These are phyloP conservation scores for Candida sphagnicola DNA, from an alignment of 805 yeast species.

Conservation along the genomic window DNA sequence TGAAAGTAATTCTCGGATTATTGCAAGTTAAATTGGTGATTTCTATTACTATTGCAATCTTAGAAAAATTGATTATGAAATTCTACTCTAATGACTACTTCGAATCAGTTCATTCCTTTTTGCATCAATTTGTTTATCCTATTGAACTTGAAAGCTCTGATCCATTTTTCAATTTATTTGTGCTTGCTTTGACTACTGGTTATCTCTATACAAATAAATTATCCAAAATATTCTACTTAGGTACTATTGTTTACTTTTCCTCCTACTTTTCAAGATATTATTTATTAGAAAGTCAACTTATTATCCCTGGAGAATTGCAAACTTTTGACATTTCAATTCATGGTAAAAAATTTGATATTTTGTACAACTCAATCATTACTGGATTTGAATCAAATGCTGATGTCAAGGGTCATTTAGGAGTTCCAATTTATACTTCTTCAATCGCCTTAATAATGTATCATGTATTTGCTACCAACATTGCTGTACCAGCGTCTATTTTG, in stretches of 20 bases:
- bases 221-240: slow-evolving; percentile 2
- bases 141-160: not conserved
- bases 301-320: slow-evolving; percentile 2
- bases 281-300: not conserved
- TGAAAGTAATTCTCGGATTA: not conserved
- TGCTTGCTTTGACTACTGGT: not conserved
- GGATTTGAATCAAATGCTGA: not conserved
- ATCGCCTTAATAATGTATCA: not conserved
- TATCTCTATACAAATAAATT: slow-evolving; percentile 2
- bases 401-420: not conserved
- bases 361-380: slow-evolving; percentile 3
- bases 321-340: not conserved
- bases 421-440: not conserved
- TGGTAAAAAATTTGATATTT: not conserved
- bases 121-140: not conserved
- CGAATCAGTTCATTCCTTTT: not conserved
- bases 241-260: not conserved
- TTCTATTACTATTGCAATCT: not conserved
- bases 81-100: not conserved
- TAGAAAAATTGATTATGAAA: not conserved
- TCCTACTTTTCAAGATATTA: not conserved
- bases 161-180: slow-evolving; percentile 1
- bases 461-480: not conserved
- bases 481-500: slow-evolving; percentile 1
- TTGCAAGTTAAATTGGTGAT: not conserved